Conservation (phyloP, 176 grass and related monocot species). For the Phyllostachys edulis region DNA sequence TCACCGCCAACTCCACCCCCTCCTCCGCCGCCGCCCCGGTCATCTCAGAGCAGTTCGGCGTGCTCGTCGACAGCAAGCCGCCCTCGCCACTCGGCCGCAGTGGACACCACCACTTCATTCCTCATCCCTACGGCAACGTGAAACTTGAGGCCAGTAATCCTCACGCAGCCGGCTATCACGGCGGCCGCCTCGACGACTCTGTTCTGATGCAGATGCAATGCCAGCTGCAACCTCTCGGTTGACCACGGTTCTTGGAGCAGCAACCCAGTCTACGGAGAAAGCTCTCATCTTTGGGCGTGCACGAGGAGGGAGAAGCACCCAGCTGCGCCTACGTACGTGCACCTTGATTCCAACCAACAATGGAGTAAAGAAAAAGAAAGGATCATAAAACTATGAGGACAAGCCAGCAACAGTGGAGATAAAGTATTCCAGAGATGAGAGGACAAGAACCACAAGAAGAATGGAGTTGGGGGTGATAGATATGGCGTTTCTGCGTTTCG, state of each 20-base stretch:
- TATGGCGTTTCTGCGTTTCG: background rate
- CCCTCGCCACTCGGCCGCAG: background rate
- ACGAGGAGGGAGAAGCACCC: background rate
- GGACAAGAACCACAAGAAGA: background rate
- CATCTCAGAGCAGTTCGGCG: conserved; percentile 55
- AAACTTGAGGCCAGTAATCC: conserved; percentile 51
- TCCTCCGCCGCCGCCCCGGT: background rate
- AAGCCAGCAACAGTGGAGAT: background rate
- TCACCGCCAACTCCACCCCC: conserved; percentile 39
- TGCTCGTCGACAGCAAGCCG: conserved; percentile 56
- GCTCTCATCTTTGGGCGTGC: conserved; percentile 16
- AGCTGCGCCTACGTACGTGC: conserved; percentile 13
- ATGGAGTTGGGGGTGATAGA: background rate
- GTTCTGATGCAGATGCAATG: conserved; percentile 75
- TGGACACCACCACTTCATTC: conserved; percentile 44
- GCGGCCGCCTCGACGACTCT: conserved; percentile 33
- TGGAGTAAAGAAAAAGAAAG: background rate
- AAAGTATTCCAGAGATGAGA: conserved; percentile 1
- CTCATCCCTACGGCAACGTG: conserved; percentile 51
- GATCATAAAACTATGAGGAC: background rate
- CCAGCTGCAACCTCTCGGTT: conserved; percentile 63
- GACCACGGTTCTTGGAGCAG: conserved; percentile 14
- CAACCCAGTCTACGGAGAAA: background rate
- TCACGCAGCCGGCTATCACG: background rate
- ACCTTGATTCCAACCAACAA: conserved; percentile 21